Base-by-base conservation (phyloP, 2,329 filamentous ascomycete genomes). In the Didymosphaeria variabile region DNA sequence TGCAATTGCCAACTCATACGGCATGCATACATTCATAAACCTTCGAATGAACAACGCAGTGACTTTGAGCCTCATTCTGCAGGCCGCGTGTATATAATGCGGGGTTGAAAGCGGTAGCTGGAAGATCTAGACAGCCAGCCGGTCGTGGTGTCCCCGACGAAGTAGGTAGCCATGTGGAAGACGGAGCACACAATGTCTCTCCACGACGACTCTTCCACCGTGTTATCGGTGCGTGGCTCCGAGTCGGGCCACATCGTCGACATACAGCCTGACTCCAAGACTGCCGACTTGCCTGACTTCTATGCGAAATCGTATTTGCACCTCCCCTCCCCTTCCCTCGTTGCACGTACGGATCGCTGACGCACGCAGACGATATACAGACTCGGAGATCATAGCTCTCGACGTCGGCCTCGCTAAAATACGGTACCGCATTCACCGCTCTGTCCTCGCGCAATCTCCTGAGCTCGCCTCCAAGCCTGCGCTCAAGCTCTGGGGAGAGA, bases 381-480 rank as follows among this genome's bases (percentile, higher is more conserved):
- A 68, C n/a, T 49, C 61, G 0, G 57, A 66, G 3, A 64, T 72
- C 38, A 59, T 70, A 0, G 59, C 60, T 2, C 31, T 76, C 15
- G 67, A 69, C 42, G 67, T 72, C 1, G 72, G 72, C 1, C 42
- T 60, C 15, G 58, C 62, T 23, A 53, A 66, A 9, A 62, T 60
- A 5, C 67, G 65, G 6, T 76, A 72, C 26, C 52, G 59, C 5
- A 53, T 75, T n/a, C 73, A 75, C 32, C 66, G 69, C 36, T 59
- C 58, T 0, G 47, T 74, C n/a, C 60, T 76, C 2, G 55, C 60
- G 8, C 68, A 72, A 42, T 71, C 71, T 52, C 54, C 66, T 21
- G 67, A 64, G 13, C 63, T 74, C 1, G 58, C 64, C 8, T 51
- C 61, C 15, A 69, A 70, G 32, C 59, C 63, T 8, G 31, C 58